Conservation (phyloP, 352 stramenopile species). For the Plasmopara muralis region DNA sequence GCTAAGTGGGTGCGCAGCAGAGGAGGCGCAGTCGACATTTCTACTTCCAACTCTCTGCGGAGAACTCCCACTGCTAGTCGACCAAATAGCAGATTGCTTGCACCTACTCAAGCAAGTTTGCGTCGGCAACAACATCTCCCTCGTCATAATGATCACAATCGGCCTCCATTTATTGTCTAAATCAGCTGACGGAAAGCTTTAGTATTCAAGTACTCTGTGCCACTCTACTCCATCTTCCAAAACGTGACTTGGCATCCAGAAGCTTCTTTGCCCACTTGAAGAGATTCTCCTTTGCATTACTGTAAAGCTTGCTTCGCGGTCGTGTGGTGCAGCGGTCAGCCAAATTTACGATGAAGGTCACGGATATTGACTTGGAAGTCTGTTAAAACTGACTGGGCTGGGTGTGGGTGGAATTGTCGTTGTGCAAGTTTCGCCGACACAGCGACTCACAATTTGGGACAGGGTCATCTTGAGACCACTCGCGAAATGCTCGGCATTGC, state of each 20-base stretch:
- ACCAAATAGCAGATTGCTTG: conserved; percentile 53
- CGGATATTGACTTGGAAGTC: conserved; percentile 3
- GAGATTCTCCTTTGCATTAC: background rate
- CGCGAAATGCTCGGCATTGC: too few species aligned
- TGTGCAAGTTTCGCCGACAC: too few species aligned
- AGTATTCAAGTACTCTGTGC: background rate
- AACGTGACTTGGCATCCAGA: too few species aligned
- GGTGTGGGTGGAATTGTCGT: too few species aligned
- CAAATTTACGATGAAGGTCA: conserved; percentile 17
- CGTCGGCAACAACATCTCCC: conserved; percentile 33
- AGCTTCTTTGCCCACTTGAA: too few species aligned
- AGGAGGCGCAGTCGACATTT: conserved; percentile 23
- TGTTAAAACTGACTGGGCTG: too few species aligned
- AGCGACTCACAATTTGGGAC: too few species aligned
- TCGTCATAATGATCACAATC: conserved; percentile 17
- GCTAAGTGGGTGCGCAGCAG: conserved; percentile 20
- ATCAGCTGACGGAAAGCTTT: background rate
- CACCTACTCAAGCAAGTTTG: conserved; percentile 60
- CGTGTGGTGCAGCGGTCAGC: conserved; percentile 32
- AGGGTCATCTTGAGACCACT: too few species aligned
- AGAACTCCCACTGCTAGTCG: conserved; percentile 13
- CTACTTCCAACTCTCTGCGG: conserved; percentile 16
- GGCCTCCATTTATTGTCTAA: conserved; percentile 42
- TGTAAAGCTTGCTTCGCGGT: conserved; percentile 21
- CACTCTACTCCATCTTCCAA: background rate